Conservation (phyloP, 2,329 filamentous ascomycete genomes). For the Arthrinium phaeospermum region DNA sequence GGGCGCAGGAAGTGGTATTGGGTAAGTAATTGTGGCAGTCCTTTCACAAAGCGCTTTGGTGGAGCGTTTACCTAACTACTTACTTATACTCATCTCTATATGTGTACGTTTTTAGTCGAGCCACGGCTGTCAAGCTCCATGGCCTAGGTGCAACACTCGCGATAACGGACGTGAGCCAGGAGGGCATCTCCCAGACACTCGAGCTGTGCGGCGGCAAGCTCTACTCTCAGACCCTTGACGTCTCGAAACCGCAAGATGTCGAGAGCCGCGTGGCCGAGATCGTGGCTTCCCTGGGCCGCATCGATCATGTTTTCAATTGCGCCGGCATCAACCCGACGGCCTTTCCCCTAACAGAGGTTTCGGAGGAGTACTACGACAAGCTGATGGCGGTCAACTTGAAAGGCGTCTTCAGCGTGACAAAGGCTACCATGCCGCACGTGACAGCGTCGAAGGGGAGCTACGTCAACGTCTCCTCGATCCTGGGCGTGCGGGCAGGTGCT, state of each 20-base stretch:
- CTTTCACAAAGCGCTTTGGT: not conserved
- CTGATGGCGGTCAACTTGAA: conserved; percentile 52
- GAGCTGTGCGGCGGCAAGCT: not conserved
- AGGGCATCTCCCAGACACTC: conserved; percentile 24
- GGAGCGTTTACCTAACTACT: not conserved
- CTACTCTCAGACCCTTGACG: conserved; percentile 35
- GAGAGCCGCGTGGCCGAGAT: conserved; percentile 32
- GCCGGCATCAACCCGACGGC: conserved; percentile 54
- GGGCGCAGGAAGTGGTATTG: conserved; percentile 26
- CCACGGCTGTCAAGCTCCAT: conserved; percentile 35
- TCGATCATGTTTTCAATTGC: conserved; percentile 49
- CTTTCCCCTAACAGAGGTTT: conserved; percentile 44
- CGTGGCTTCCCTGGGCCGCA: conserved; percentile 30
- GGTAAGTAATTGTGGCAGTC: conserved; percentile 10
- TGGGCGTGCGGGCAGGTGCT: conserved; percentile 35
- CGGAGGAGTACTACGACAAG: conserved; percentile 53
- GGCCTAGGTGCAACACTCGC: conserved; percentile 33
- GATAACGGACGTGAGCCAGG: conserved; percentile 36
- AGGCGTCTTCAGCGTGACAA: conserved; percentile 50
- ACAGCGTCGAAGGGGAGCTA: conserved; percentile 37
- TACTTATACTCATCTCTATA: not conserved
- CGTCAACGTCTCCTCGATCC: conserved; percentile 46
- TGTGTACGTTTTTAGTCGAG: conserved; percentile 21
- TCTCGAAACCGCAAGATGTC: conserved; percentile 32
- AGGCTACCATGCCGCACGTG: conserved; percentile 47